Base-by-base conservation (phyloP, 176 grass and related monocot species). In the Musa schizocarpa region DNA sequence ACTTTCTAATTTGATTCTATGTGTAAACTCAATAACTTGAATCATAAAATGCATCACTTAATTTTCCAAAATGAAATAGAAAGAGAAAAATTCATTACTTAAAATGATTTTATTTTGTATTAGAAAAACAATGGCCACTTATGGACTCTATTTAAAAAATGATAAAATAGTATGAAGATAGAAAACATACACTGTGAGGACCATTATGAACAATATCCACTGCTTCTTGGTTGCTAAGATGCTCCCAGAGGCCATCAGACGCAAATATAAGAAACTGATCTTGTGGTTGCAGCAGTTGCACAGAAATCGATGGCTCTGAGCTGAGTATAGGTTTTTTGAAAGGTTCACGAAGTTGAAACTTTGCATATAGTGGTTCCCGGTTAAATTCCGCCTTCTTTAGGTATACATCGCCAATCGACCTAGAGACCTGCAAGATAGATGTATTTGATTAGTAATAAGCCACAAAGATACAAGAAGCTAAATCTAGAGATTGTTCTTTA, bases 241-340 rank as follows among this genome's bases (percentile, higher is more conserved):
- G 77, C 25, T 79, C 77, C 77, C 77, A 79, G 19, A 79, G 77
- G 17, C 77, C 77, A 79, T 79, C 77, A 70, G 77, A 79, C 51
- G 77, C 77, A 71, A 79, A 70, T 70, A 79, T 79, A 26, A 79
- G 65, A 70, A 79, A 79, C 29, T 70, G 66, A 22, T 79, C 77
- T 2, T 79, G 65, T 10, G 77, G 77, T 70, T 79, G 77, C 53
- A 79, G 66, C 61, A 53, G 77, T 56, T 71, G 77, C 19, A 50
- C 53, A 70, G 24, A 50, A 79, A 79, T 71, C 9, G 77, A 79
- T 50, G 77, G 77, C 61, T 79, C 77, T 58, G 65, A 54, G 48
- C 65, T 71, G 16, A 79, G 66, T 49, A 79, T 79, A 59, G 77
- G 77, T 26, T 58, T 79, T 43, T 69, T 57, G 24, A 79, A 79